phyloP scores from a whole-genome alignment of 1,139 yeast species.

The Pneumocystis carinii region DNA sequence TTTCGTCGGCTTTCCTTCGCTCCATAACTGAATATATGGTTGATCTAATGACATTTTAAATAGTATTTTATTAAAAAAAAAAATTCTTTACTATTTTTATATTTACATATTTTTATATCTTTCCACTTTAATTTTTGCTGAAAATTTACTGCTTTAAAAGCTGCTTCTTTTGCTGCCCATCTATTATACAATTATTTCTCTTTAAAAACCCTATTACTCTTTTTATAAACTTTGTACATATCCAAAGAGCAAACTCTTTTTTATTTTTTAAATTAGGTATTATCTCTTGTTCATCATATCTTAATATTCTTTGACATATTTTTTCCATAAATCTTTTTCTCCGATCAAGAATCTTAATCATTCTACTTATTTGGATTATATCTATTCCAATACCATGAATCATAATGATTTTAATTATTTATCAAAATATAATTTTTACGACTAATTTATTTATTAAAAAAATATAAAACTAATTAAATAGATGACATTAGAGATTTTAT shows the following conservation, averaged over 20 bases:
- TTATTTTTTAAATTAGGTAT: background rate
- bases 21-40: background rate
- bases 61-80: background rate
- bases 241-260: background rate
- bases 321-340: background rate
- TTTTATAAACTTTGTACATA: background rate
- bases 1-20: background rate
- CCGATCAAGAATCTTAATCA: background rate
- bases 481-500: conserved; percentile 44
- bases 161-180: background rate
- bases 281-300: background rate
- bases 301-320: background rate
- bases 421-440: background rate
- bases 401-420: background rate
- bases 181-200: background rate
- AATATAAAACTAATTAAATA: background rate
- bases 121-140: background rate
- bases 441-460: background rate
- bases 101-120: background rate
- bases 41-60: background rate
- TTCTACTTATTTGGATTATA: background rate
- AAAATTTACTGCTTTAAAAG: background rate
- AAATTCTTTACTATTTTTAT: background rate
- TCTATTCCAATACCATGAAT: background rate
- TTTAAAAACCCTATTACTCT: background rate